Base-by-base conservation (phyloP, 2,329 filamentous ascomycete species). In the Trichoderma atroviride region DNA sequence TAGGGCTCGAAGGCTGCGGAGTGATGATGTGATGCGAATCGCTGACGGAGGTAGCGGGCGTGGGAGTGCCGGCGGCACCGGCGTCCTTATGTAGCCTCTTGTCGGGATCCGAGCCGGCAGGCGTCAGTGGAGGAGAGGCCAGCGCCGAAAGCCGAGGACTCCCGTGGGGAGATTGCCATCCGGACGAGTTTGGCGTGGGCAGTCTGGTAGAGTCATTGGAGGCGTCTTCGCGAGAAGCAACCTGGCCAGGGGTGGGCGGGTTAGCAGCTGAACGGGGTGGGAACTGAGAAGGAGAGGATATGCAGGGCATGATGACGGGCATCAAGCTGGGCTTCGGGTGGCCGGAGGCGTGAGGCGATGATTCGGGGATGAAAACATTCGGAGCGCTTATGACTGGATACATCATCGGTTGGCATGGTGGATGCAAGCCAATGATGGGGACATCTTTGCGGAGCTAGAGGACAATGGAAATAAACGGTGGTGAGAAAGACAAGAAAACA, bases 91-190 rank as follows among this genome's bases (percentile, higher is more conserved):
- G 66, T 13, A 64, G 37, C 61, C 71, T 73, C 71, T 76, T 79
- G 57, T 77, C 76, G 78, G 80, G 80, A 24, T 82, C 82, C 55
- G 93, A 95, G 63, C 90, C 94, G 67, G 93, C 90, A 22, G 95
- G 95, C 14, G 94, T 97, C 64, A 98, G 86, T 53, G 94, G 94
- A 73, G 95, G 95, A 13, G 94, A 97, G 74, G 95, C 92, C 81
- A 96, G 87, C 69, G 91, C 88, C 70, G 90, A 88, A 56, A 87
- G 83, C 71, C 87, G 86, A 70, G 92, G 91, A 72, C 90, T 92
- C 52, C 88, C 83, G 77, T 85, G 86, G 35, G 91, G 89, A 69
- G 91, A 94, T 71, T 87, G 85, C 74, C 85, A 87, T 70, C 83
- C 84, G 65, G 89, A 89, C 72, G 91, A 89, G 72, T 81, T 88